Percentiles rank a stretch among this genome's conserved stretches.
These are phyloP conservation scores for Blastosporella zonata DNA, from an alignment of 1,284 basidiomycete species.

Conservation along the genomic window DNA sequence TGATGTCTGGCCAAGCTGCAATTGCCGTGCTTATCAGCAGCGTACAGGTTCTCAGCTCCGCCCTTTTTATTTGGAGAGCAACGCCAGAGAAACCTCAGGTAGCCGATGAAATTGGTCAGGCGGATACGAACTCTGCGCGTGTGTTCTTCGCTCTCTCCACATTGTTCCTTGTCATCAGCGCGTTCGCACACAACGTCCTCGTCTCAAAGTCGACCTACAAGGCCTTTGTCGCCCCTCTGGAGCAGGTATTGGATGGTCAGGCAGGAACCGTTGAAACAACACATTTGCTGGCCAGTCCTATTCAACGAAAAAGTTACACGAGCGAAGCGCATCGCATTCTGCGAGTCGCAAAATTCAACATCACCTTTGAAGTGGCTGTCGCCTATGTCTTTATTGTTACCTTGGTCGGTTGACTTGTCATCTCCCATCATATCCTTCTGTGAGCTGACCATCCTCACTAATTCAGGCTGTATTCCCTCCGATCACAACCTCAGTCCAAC, in stretches of 20 bases:
- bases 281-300: conserved; percentile 32
- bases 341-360: conserved; percentile 63
- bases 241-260: conserved; percentile 24
- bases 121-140: conserved; percentile 62
- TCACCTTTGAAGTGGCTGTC: conserved; percentile 67
- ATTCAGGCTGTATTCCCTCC: conserved; percentile 81
- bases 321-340: conserved; percentile 41
- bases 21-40: conserved; percentile 70
- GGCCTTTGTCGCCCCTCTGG: conserved; percentile 43
- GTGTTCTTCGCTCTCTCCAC: conserved; percentile 70
- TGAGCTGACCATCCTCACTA: conserved; percentile 7
- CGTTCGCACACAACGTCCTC: conserved; percentile 54
- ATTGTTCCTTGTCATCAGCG: conserved; percentile 54
- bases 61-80: conserved; percentile 47
- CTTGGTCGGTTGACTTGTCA: conserved; percentile 49
- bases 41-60: conserved; percentile 64
- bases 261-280: conserved; percentile 32
- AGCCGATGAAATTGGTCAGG: conserved; percentile 34
- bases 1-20: conserved; percentile 75
- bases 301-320: conserved; percentile 20
- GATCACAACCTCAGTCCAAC: conserved; percentile 72
- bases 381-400: conserved; percentile 77
- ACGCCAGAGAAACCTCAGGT: conserved; percentile 28
- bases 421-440: background rate
- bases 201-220: conserved; percentile 58